Percentiles rank a stretch among this genome's conserved stretches.
phyloP scores from a whole-genome alignment of 2,329 filamentous ascomycete species.

The Paracamarosporium sp. region DNA sequence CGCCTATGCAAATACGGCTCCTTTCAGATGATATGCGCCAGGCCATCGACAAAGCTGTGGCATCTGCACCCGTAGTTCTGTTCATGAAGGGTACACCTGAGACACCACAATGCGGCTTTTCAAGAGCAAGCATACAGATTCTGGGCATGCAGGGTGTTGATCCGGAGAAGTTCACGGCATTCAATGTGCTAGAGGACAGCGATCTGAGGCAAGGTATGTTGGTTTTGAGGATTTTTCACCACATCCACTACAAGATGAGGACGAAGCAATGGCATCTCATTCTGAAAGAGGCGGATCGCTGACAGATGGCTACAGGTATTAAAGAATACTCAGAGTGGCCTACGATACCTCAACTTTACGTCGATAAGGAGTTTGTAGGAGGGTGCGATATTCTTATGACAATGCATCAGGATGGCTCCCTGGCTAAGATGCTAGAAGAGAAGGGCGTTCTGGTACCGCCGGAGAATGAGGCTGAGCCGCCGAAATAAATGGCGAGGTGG shows the following conservation, averaged over 20 bases:
- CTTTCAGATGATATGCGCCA: constrained; percentile 80
- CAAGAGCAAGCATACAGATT: constrained; percentile 92
- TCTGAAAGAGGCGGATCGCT: neutral
- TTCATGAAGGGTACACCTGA: constrained; percentile 99
- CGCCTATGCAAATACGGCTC: constrained; percentile 64
- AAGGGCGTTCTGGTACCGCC: constrained; percentile 80
- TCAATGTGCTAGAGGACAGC: constrained; percentile 93
- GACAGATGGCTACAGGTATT: constrained; percentile 68
- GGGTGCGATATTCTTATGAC: constrained; percentile 97
- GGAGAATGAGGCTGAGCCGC: constrained; percentile 32
- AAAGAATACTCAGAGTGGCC: constrained; percentile 99
- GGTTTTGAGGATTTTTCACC: no score
- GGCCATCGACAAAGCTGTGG: constrained; percentile 90
- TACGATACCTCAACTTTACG: constrained; percentile 95
- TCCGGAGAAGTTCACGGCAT: constrained; percentile 94
- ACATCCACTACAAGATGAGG: neutral
- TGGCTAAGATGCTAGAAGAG: constrained; percentile 90
- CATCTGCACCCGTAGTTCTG: constrained; percentile 87
- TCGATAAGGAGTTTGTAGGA: constrained; percentile 94
- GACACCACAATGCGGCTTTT: constrained; percentile 96
- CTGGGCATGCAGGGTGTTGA: constrained; percentile 93
- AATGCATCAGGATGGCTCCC: constrained; percentile 95
- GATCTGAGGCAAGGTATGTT: constrained; percentile 77
- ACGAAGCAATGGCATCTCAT: neutral
- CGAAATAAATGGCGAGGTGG: constrained; percentile 17